Conservation (phyloP, 78 protist genomes). For the Dictyostelium intermedium region DNA sequence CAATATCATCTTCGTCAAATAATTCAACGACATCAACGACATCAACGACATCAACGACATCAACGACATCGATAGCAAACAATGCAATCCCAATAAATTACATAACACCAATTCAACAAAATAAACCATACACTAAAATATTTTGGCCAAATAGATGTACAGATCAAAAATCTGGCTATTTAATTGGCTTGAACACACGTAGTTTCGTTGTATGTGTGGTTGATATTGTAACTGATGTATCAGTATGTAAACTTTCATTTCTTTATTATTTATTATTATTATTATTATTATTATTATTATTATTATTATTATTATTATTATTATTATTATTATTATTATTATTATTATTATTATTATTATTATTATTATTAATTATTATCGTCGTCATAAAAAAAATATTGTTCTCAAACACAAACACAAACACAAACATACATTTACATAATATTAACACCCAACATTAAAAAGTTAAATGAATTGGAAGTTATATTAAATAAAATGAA, state of each 20-base stretch:
- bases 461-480: constrained; percentile 47
- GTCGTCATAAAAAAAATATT: too few species aligned
- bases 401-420: too few species aligned
- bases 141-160: constrained; percentile 70
- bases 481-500: constrained; percentile 27
- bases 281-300: too few species aligned
- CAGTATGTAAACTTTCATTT: not conserved
- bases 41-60: not conserved
- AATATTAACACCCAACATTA: too few species aligned
- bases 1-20: not conserved
- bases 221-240: constrained; percentile 62
- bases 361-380: too few species aligned
- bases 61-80: not conserved
- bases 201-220: constrained; percentile 67
- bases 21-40: not conserved
- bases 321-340: too few species aligned
- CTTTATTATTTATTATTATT: too few species aligned
- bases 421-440: too few species aligned
- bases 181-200: constrained; percentile 57
- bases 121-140: constrained; percentile 60
- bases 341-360: too few species aligned
- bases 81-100: not conserved
- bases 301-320: too few species aligned
- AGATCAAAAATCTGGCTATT: constrained; percentile 57
- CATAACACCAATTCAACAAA: not conserved